phyloP scores from a whole-genome alignment of 1,284 basidiomycete genomes.

The Peniophora sp. region DNA sequence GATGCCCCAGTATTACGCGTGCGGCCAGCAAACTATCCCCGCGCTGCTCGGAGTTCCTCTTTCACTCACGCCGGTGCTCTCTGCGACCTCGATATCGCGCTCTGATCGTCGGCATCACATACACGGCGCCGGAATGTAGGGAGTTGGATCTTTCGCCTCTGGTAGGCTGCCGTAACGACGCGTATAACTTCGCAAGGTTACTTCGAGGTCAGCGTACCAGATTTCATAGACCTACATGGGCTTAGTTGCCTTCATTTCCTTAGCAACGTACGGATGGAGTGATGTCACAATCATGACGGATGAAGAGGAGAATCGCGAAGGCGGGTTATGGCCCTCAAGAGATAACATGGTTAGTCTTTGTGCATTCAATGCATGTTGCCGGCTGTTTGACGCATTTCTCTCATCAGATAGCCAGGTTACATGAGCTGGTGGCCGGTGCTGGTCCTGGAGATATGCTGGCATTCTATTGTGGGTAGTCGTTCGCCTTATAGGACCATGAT shows the following conservation, averaged over 20 bases:
- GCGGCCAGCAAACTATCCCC: no score
- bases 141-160: neutral
- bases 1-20: no score
- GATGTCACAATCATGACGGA: conserved; percentile 11
- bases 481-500: neutral
- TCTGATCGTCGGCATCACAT: conserved; percentile 9
- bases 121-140: conserved; percentile 7
- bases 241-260: neutral
- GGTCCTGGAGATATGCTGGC: conserved; percentile 10
- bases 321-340: conserved; percentile 6
- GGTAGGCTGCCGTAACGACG: neutral
- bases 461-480: conserved; percentile 10
- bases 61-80: no score
- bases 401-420: conserved; percentile 7
- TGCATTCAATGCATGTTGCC: neutral
- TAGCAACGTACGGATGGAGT: conserved; percentile 3
- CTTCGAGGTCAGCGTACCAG: conserved; percentile 5
- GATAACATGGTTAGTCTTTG: conserved; percentile 12
- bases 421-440: conserved; percentile 4
- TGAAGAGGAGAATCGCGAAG: neutral
- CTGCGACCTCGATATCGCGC: conserved; percentile 3
- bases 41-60: no score
- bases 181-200: neutral
- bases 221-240: conserved; percentile 3
- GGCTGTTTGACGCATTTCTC: neutral